Conservation (phyloP, 2,329 filamentous ascomycete species). For the Alternaria tenuissima region DNA sequence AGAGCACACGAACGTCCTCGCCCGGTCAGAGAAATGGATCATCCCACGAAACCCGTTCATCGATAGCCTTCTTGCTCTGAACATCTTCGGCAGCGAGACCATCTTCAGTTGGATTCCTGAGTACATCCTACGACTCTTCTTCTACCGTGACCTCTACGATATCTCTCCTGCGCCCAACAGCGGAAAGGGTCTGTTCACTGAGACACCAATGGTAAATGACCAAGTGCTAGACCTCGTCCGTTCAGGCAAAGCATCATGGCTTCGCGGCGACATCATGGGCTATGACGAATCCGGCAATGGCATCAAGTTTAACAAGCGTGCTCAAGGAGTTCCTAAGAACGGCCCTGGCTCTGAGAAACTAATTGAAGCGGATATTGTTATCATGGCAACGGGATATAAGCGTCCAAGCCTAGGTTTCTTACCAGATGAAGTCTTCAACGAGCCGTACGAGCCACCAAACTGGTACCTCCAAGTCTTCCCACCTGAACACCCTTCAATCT, state of each 20-base stretch:
- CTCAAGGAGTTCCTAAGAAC: conserved; percentile 76
- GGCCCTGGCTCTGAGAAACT: conserved; percentile 73
- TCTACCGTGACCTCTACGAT: conserved; percentile 81
- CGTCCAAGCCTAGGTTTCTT: conserved; percentile 77
- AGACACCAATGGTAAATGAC: conserved; percentile 88
- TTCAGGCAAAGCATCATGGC: conserved; percentile 75
- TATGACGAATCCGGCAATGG: conserved; percentile 71
- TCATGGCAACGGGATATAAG: conserved; percentile 85
- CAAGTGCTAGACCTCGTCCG: conserved; percentile 81
- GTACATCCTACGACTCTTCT: conserved; percentile 75
- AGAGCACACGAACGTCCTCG: conserved; percentile 73
- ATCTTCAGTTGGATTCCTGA: conserved; percentile 81
- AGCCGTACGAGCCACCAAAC: conserved; percentile 79
- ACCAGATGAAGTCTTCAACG: conserved; percentile 74
- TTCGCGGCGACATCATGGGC: conserved; percentile 78
- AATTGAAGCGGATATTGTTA: conserved; percentile 76
- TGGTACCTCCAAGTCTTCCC: conserved; percentile 93
- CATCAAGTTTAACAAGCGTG: conserved; percentile 74
- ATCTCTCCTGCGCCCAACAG: conserved; percentile 66
- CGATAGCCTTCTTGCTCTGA: conserved; percentile 76
- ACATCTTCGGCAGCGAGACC: conserved; percentile 81
- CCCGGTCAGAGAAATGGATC: conserved; percentile 85
- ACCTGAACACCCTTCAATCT: conserved; percentile 74
- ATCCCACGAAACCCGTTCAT: conserved; percentile 81
- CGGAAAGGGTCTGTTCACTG: conserved; percentile 77